Conservation (phyloP, 768 basidiomycete species). For the Paxillus involutus region DNA sequence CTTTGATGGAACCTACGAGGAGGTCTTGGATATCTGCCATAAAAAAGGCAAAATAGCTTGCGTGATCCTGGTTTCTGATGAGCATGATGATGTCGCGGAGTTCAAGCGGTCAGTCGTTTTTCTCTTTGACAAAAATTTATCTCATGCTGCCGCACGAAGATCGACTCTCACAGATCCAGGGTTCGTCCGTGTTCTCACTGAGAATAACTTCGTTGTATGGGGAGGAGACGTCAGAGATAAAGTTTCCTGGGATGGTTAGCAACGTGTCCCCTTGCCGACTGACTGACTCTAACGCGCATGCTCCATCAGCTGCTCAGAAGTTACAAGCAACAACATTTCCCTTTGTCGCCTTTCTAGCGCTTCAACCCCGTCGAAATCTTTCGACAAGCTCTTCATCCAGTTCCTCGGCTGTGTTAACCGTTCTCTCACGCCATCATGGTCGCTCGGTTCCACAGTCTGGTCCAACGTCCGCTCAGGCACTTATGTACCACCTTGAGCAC, state of each 20-base stretch:
- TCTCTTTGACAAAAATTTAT: background rate
- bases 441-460: conserved; percentile 45
- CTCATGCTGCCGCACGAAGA: conserved; percentile 34
- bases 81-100: conserved; percentile 85
- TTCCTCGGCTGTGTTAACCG: conserved; percentile 58
- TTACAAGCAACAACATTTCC: conserved; percentile 90
- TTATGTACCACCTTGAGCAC: conserved; percentile 65
- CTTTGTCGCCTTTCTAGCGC: conserved; percentile 87
- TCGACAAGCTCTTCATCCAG: conserved; percentile 32
- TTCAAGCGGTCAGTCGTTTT: conserved; percentile 69
- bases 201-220: conserved; percentile 84
- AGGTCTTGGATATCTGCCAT: conserved; percentile 68
- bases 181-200: conserved; percentile 66
- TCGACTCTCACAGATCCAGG: conserved; percentile 72
- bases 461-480: conserved; percentile 61
- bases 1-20: conserved; percentile 77
- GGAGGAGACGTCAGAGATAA: conserved; percentile 85
- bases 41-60: conserved; percentile 74
- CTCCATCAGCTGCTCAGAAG: conserved; percentile 55
- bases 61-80: conserved; percentile 80
- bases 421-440: conserved; percentile 87
- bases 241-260: conserved; percentile 75
- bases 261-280: background rate
- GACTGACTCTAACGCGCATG: background rate
- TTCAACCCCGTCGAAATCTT: conserved; percentile 66